phyloP scores from a whole-genome alignment of 345 rosid genomes.

The Eucalyptus guilfoylei region DNA sequence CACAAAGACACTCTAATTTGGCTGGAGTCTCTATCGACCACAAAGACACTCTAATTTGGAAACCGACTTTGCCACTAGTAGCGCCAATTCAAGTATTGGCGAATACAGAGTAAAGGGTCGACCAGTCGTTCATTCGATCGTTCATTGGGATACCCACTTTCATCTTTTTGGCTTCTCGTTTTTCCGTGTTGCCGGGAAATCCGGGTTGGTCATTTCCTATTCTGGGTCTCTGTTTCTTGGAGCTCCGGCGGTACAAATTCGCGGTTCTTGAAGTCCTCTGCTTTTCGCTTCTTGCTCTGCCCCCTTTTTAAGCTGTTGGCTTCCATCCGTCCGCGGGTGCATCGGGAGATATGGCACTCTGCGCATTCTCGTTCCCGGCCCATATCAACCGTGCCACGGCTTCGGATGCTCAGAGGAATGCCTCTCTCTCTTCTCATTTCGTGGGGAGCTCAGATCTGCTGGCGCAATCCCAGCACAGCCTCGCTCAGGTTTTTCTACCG shows the following conservation, averaged over 20 bases:
- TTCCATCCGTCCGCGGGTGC: neutral
- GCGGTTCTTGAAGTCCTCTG: neutral
- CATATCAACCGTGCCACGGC: conserved; percentile 12
- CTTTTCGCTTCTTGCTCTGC: neutral
- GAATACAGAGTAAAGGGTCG: neutral
- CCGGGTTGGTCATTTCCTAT: neutral
- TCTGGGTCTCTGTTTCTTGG: neutral
- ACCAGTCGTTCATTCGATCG: neutral
- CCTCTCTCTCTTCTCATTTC: conserved; percentile 12
- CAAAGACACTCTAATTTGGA: neutral
- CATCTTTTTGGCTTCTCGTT: neutral
- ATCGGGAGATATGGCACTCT: conserved; percentile 44
- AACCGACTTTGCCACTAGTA: neutral
- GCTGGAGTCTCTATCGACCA: neutral
- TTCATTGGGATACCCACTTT: neutral
- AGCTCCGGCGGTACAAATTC: neutral
- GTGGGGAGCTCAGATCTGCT: conserved; percentile 37
- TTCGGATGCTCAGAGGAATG: conserved; percentile 23
- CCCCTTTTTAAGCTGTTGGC: neutral
- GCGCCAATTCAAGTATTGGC: neutral
- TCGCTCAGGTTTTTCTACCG: conserved; percentile 16
- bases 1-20: neutral
- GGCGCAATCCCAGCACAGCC: conserved; percentile 12
- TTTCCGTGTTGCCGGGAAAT: neutral
- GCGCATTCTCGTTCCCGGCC: conserved; percentile 58